A percentile compares a stretch with the other conserved stretches of the same genome.
Conservation (phyloP, 177 flowering plant genomes). For the Telopea speciosissima region DNA sequence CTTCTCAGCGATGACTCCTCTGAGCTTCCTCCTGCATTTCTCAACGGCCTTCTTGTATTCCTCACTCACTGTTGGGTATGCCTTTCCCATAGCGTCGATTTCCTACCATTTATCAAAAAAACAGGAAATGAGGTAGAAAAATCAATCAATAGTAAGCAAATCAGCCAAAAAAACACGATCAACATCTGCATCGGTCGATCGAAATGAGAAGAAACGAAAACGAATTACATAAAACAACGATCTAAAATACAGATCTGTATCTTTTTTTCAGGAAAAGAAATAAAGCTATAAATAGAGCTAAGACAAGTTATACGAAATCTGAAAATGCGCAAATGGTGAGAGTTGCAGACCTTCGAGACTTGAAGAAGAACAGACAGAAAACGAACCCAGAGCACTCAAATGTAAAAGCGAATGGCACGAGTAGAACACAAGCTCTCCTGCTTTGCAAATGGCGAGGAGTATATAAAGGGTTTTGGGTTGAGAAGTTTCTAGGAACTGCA, state of each 20-base stretch:
- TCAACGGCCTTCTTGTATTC: slow-evolving; percentile 65
- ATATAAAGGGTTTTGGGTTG: neutral
- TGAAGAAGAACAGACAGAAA: too few relatives aligned
- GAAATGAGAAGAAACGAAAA: too few relatives aligned
- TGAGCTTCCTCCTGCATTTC: slow-evolving; percentile 68
- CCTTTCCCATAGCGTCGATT: slow-evolving; percentile 52
- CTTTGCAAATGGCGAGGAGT: neutral
- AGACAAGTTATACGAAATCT: too few relatives aligned
- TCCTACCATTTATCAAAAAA: neutral
- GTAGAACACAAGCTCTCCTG: neutral
- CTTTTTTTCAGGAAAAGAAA: too few relatives aligned
- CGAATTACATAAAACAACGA: too few relatives aligned
- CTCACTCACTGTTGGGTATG: slow-evolving; percentile 61
- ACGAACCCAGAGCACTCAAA: too few relatives aligned
- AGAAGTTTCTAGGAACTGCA: neutral
- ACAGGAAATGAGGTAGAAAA: neutral
- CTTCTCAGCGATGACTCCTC: slow-evolving; percentile 79
- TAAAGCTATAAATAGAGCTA: too few relatives aligned
- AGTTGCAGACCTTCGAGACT: neutral
- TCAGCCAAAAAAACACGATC: too few relatives aligned
- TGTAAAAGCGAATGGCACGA: neutral
- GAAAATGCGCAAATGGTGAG: neutral
- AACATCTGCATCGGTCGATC: too few relatives aligned
- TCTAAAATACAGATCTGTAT: too few relatives aligned
- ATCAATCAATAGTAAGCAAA: neutral